Base-by-base conservation (phyloP, 2,329 filamentous ascomycete genomes). In the Alternaria atra region DNA sequence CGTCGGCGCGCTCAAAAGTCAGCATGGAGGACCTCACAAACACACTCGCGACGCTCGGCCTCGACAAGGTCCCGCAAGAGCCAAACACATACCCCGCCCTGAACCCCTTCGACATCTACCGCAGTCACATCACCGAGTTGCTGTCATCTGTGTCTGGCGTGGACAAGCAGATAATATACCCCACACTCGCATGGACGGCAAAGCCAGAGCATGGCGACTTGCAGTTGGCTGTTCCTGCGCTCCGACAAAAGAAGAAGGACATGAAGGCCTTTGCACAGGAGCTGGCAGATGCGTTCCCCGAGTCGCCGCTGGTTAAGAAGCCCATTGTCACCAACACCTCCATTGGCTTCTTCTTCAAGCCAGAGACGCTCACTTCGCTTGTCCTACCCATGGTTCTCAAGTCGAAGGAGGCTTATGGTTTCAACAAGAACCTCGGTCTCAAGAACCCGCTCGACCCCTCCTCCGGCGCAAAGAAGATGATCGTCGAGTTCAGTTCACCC, bases 151-250 rank as follows among this genome's bases (percentile, higher is more conserved):
- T 93, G 61, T 91, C 90, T 2, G 90, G 90, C 23, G 90, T 92
- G 29, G 90, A 92, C 59, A 77, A 84, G 34, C 82, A 85, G 55
- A 87, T 93, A 70, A 89, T 96, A 75, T 93, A 91, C 80, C 87
- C 88, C 27, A 88, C 88, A 37, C 82, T 97, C 42, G 87, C 91
- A 81, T 94, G 91, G 91, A 94, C 92, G 5, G 84, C 87, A 64
- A 87, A 89, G 37, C 84, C 93, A 23, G 92, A 95, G 67, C 93
- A 94, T 82, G 93, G 93, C 48, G 93, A 97, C 79, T 81, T 96
- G 69, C 86, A 91, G 54, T 80, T 97, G 47, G 89, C 92, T 8
- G 88, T 92, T 8, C 91, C 93, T 15, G 91, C 92, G n/a, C 85
- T 97, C 65, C 86, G 92, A 63, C 80, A 94, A 72, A 94, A 89